These are phyloP conservation scores for Viscum album DNA, from an alignment of 177 flowering plant species.

Conservation along the genomic window DNA sequence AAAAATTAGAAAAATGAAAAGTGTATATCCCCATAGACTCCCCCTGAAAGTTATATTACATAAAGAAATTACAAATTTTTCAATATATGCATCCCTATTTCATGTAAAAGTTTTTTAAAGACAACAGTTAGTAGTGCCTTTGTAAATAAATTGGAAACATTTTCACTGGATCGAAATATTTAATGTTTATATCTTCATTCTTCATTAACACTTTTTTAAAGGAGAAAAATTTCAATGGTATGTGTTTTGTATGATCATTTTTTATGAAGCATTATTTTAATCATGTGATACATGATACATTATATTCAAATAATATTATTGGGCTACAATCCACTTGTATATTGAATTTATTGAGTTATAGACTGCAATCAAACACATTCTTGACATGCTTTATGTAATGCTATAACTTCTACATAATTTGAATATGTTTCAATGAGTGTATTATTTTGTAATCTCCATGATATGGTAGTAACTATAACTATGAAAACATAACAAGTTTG, in stretches of 20 bases:
- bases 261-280: neutral
- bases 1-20: too few species aligned
- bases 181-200: neutral
- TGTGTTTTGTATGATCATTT: neutral
- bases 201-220: too few species aligned
- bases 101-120: neutral
- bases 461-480: neutral
- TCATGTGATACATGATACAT: neutral
- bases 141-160: neutral
- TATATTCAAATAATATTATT: too few species aligned
- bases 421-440: too few species aligned
- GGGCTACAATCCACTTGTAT: neutral
- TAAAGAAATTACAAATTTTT: too few species aligned
- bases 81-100: neutral
- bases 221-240: neutral
- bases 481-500: neutral
- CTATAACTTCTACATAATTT: neutral
- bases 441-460: too few species aligned
- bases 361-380: neutral
- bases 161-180: neutral
- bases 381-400: neutral
- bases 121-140: neutral
- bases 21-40: too few species aligned
- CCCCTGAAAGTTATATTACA: neutral
- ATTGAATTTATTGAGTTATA: neutral